A percentile compares a stretch with the other conserved stretches of the same genome.
phyloP scores from a whole-genome alignment of 2,329 filamentous ascomycete genomes.

The Claviceps sp. region DNA sequence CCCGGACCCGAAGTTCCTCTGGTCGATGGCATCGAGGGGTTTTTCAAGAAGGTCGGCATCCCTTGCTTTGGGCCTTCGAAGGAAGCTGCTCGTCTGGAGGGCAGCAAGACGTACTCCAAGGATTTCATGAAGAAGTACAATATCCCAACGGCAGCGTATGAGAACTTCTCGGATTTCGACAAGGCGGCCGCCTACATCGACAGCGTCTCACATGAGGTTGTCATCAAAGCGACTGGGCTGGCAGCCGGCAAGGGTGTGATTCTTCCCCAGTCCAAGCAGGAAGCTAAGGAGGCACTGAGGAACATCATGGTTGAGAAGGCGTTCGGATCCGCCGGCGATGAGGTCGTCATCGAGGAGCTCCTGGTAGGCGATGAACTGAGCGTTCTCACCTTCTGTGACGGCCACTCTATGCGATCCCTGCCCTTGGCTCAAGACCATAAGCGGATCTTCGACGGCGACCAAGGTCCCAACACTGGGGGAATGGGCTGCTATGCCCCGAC shows the following conservation, averaged over 20 bases:
- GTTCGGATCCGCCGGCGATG: constrained; percentile 74
- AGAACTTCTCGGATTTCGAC: constrained; percentile 72
- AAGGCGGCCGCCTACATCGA: constrained; percentile 64
- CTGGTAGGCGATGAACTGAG: constrained; percentile 84
- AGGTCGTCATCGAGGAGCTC: constrained; percentile 93
- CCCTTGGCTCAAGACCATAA: constrained; percentile 96
- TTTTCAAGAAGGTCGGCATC: constrained; percentile 63
- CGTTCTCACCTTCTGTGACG: constrained; percentile 84
- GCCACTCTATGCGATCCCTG: constrained; percentile 67
- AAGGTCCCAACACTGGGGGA: constrained; percentile 86
- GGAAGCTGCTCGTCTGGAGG: constrained; percentile 79
- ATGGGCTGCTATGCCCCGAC: constrained; percentile 97
- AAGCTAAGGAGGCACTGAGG: constrained; percentile 68
- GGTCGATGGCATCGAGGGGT: constrained; percentile 76
- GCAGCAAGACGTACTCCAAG: constrained; percentile 93
- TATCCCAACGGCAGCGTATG: constrained; percentile 84
- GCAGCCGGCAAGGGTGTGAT: constrained; percentile 95
- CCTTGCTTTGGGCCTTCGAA: constrained; percentile 75
- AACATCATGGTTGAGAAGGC: constrained; percentile 84
- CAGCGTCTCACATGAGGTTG: constrained; percentile 55
- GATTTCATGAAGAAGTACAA: constrained; percentile 89
- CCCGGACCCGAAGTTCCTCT: constrained; percentile 90
- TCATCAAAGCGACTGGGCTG: constrained; percentile 87
- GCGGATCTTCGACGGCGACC: constrained; percentile 79
- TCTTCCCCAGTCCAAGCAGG: constrained; percentile 66